A percentile compares a stretch with the other conserved stretches of the same genome.
phyloP scores from a whole-genome alignment of 345 rosid genomes.

The Salix viminalis region DNA sequence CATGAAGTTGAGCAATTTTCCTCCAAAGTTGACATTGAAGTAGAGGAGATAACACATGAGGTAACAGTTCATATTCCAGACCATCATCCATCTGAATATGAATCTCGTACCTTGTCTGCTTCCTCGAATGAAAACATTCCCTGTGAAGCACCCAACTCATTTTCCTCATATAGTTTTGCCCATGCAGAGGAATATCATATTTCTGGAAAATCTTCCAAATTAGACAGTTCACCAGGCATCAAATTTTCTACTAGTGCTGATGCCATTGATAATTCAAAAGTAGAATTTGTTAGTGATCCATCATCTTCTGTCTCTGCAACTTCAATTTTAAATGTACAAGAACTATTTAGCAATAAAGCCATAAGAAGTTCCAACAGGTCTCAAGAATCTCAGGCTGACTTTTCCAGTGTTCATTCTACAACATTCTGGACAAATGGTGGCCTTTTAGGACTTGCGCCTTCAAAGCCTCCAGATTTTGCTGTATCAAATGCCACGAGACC shows the following conservation, averaged over 20 bases:
- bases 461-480: conserved; percentile 86
- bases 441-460: conserved; percentile 83
- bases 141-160: conserved; percentile 21
- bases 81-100: conserved; percentile 21
- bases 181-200: conserved; percentile 29
- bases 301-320: background rate
- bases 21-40: conserved; percentile 17
- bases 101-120: conserved; percentile 24
- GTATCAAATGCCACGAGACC: conserved; percentile 32
- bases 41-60: conserved; percentile 19
- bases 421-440: conserved; percentile 92
- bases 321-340: conserved; percentile 17
- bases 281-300: conserved; percentile 11
- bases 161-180: conserved; percentile 26
- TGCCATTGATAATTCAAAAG: conserved; percentile 17
- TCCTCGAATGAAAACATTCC: conserved; percentile 22
- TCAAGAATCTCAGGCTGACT: conserved; percentile 39
- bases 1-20: conserved; percentile 35
- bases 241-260: conserved; percentile 15
- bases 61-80: conserved; percentile 11
- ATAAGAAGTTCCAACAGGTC: conserved; percentile 19
- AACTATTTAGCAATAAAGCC: conserved; percentile 16
- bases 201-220: conserved; percentile 32
- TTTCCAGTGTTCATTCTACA: conserved; percentile 38
- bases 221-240: conserved; percentile 22